Percentiles rank a stretch among this genome's conserved stretches.
Conservation (phyloP, 257 asterid species). For the Solanum corneliomulleri region DNA sequence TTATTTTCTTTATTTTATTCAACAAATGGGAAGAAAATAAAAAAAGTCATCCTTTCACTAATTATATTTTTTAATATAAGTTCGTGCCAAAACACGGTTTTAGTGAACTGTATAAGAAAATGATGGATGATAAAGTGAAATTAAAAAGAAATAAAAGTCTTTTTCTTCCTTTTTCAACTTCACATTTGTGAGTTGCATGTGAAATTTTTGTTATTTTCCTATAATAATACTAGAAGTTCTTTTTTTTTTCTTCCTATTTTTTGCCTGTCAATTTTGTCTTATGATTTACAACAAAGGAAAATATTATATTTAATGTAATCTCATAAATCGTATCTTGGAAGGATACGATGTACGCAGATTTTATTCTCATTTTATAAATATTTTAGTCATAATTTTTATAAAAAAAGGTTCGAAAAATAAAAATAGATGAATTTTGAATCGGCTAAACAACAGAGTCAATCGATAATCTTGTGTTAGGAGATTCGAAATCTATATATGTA, state of each 20-base stretch:
- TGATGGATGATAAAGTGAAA: background rate
- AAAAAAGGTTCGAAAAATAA: background rate
- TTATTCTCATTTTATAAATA: background rate
- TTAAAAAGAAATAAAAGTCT: background rate
- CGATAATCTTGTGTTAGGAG: background rate
- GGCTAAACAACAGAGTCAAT: background rate
- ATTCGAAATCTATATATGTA: background rate
- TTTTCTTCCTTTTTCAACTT: background rate
- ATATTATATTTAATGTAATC: background rate
- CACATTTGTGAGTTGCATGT: background rate
- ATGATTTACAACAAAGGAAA: background rate
- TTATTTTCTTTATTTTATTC: background rate
- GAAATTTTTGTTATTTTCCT: background rate
- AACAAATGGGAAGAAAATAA: background rate
- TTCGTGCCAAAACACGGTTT: conserved; percentile 40
- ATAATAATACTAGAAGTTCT: background rate
- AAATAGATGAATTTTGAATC: background rate
- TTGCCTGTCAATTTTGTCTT: background rate
- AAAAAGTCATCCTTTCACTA: background rate
- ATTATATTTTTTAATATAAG: background rate
- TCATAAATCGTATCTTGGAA: background rate
- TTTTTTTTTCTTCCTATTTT: background rate
- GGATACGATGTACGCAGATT: rapidly evolving
- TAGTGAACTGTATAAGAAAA: conserved; percentile 12
- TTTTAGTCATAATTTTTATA: rapidly evolving